These are phyloP conservation scores for Penicillium chermesinum DNA, from an alignment of 495 filamentous ascomycete species.

Conservation along the genomic window DNA sequence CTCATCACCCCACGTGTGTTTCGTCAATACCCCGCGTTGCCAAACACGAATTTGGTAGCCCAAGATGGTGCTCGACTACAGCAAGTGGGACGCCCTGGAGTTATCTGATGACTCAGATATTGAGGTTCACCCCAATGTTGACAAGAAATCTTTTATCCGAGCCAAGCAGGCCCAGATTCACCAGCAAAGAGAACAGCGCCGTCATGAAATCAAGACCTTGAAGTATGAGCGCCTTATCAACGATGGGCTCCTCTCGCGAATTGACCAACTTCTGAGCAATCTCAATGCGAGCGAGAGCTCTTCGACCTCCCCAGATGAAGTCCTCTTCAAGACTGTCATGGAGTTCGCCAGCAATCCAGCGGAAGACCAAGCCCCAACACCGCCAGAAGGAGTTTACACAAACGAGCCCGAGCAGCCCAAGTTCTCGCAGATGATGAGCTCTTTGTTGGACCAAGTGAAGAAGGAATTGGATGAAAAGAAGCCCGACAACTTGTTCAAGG, in stretches of 20 bases:
- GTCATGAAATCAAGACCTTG: conserved; percentile 80
- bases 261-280: conserved; percentile 67
- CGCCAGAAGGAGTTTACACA: conserved; percentile 73
- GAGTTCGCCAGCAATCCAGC: conserved; percentile 65
- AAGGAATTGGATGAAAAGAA: conserved; percentile 72
- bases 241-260: conserved; percentile 77
- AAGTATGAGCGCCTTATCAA: conserved; percentile 94
- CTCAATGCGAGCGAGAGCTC: conserved; percentile 65
- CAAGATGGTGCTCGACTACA: conserved; percentile 88
- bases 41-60: conserved; percentile 3
- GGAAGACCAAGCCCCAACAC: conserved; percentile 66
- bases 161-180: conserved; percentile 98
- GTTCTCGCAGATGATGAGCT: conserved; percentile 94
- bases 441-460: conserved; percentile 89
- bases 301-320: conserved; percentile 67
- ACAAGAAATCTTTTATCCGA: conserved; percentile 96
- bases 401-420: conserved; percentile 69
- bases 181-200: conserved; percentile 74
- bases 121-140: conserved; percentile 98
- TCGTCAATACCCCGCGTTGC: conserved; percentile 23
- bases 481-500: conserved; percentile 56
- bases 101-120: conserved; percentile 97
- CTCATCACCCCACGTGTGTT: conserved; percentile 3
- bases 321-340: conserved; percentile 83
- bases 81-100: conserved; percentile 95